A percentile compares a stretch with the other conserved stretches of the same genome.
These are phyloP conservation scores for Neonectria hederae DNA, from an alignment of 2,329 filamentous ascomycete genomes.

Conservation along the genomic window DNA sequence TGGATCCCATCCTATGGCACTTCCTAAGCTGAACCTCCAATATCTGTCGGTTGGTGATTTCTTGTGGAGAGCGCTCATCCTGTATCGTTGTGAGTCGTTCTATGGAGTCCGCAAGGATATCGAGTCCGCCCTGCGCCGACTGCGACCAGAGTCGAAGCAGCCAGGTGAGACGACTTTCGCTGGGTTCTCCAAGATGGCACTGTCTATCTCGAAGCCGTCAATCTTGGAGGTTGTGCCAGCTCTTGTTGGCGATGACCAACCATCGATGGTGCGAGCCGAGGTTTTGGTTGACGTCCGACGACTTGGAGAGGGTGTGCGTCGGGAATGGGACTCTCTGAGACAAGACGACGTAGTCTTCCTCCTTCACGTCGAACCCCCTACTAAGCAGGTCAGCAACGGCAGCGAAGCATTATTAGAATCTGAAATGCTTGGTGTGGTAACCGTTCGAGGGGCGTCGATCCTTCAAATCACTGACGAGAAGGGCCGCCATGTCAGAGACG, in stretches of 20 bases:
- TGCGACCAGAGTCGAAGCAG: slow-evolving; percentile 74
- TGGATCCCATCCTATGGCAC: slow-evolving; percentile 84
- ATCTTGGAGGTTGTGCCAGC: slow-evolving; percentile 88
- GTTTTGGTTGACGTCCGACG: slow-evolving; percentile 84
- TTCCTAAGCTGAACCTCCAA: slow-evolving; percentile 95
- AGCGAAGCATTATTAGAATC: slow-evolving; percentile 53
- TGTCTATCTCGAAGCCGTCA: slow-evolving; percentile 85
- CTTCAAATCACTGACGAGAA: slow-evolving; percentile 88
- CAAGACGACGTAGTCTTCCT: slow-evolving; percentile 92
- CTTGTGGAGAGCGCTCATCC: slow-evolving; percentile 89
- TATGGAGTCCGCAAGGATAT: slow-evolving; percentile 94
- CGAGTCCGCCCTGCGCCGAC: slow-evolving; percentile 79
- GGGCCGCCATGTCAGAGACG: slow-evolving; percentile 75
- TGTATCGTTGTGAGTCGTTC: slow-evolving; percentile 91
- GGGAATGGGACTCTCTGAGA: slow-evolving; percentile 89
- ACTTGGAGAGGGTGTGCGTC: slow-evolving; percentile 77
- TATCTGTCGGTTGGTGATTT: slow-evolving; percentile 97
- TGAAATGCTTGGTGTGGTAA: slow-evolving; percentile 72
- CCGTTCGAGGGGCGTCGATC: slow-evolving; percentile 84
- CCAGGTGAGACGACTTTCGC: slow-evolving; percentile 77
- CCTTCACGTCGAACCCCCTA: slow-evolving; percentile 74
- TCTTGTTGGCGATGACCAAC: slow-evolving; percentile 82
- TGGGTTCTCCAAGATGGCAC: slow-evolving; percentile 90
- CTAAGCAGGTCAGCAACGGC: slow-evolving; percentile 64
- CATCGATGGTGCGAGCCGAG: slow-evolving; percentile 87